These are phyloP conservation scores for Blastomyces gilchristii DNA, from an alignment of 2,329 filamentous ascomycete species.

Conservation along the genomic window DNA sequence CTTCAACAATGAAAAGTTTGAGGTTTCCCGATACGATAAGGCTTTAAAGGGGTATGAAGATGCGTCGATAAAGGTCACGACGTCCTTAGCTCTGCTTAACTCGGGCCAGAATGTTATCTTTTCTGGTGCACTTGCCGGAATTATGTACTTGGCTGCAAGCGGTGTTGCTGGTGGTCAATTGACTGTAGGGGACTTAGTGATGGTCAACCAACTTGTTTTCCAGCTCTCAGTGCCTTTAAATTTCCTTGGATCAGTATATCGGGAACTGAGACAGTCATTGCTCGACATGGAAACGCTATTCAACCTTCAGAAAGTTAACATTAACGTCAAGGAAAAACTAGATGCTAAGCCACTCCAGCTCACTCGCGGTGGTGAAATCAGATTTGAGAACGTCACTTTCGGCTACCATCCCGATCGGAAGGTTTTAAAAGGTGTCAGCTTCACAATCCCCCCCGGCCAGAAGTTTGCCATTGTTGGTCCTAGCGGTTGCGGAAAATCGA, in stretches of 20 bases:
- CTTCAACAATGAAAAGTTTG: slow-evolving; percentile 97
- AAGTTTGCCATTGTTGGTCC: slow-evolving; percentile 94
- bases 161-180: slow-evolving; percentile 72
- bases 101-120: slow-evolving; percentile 96
- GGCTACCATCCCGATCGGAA: slow-evolving; percentile 79
- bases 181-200: slow-evolving; percentile 91
- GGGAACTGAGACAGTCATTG: slow-evolving; percentile 85
- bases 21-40: slow-evolving; percentile 80
- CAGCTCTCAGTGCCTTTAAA: slow-evolving; percentile 94
- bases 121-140: slow-evolving; percentile 79
- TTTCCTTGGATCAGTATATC: slow-evolving; percentile 95
- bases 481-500: slow-evolving; percentile 92
- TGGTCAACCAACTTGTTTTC: slow-evolving; percentile 98
- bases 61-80: slow-evolving; percentile 93
- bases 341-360: slow-evolving; percentile 64
- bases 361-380: slow-evolving; percentile 72
- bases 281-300: slow-evolving; percentile 98
- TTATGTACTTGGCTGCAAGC: slow-evolving; percentile 95
- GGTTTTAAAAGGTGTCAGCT: slow-evolving; percentile 71
- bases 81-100: slow-evolving; percentile 85
- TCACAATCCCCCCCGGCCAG: slow-evolving; percentile 89
- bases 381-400: slow-evolving; percentile 89
- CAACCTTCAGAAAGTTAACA: slow-evolving; percentile 92
- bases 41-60: slow-evolving; percentile 79
- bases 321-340: slow-evolving; percentile 67